These are phyloP conservation scores for Trichoderma lentiforme DNA, from an alignment of 2,329 filamentous ascomycete species.

Conservation along the genomic window DNA sequence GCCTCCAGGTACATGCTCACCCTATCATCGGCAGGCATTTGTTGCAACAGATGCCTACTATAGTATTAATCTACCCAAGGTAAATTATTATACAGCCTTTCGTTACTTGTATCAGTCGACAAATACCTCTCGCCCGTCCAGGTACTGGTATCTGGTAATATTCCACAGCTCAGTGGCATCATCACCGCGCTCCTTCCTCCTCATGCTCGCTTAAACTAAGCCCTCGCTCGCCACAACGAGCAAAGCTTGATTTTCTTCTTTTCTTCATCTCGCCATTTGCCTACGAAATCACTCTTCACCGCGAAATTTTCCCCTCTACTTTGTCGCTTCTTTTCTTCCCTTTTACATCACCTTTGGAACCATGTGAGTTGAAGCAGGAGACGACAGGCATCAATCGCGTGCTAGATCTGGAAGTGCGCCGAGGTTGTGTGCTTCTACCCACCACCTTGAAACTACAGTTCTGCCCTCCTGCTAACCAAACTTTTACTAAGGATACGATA, in stretches of 20 bases:
- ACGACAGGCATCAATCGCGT: neutral
- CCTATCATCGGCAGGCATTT: neutral
- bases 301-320: neutral
- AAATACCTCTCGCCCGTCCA: neutral
- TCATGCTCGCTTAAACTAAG: neutral
- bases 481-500: neutral
- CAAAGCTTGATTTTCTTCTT: neutral
- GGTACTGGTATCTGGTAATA: neutral
- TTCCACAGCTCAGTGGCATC: neutral
- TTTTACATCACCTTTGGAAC: neutral
- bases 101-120: neutral
- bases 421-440: neutral
- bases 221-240: neutral
- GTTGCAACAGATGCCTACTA: neutral
- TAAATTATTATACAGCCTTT: neutral
- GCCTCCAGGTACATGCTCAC: neutral
- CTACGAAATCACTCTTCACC: too few relatives aligned
- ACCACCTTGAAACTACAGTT: neutral
- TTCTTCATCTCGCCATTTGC: neutral
- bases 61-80: too few relatives aligned
- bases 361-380: neutral
- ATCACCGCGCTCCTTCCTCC: neutral
- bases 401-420: neutral
- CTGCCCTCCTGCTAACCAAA: neutral
- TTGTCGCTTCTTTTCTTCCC: neutral